These are phyloP conservation scores for Rubia peregrina DNA, from an alignment of 305 asterid genomes.

Conservation along the genomic window DNA sequence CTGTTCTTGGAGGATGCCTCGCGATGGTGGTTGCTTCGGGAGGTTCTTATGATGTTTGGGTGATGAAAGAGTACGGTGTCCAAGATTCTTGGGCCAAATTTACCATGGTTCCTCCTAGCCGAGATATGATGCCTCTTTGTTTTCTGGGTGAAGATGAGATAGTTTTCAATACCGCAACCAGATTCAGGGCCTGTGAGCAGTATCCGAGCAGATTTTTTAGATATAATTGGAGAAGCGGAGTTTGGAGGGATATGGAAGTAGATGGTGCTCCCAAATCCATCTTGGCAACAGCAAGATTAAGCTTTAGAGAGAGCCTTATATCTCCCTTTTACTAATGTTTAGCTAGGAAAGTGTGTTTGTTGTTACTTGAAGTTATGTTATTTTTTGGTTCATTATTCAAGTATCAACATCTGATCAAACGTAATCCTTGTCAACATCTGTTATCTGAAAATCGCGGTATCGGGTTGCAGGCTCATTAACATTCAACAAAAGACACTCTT, in stretches of 20 bases:
- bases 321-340: not conserved
- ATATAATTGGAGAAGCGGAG: not conserved
- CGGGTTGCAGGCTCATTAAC: too few relatives aligned
- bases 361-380: too few relatives aligned
- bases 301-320: not conserved
- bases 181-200: accelerated
- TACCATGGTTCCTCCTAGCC: too few relatives aligned
- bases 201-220: not conserved
- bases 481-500: too few relatives aligned
- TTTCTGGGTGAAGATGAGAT: not conserved
- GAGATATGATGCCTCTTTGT: not conserved
- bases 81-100: not conserved
- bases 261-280: not conserved
- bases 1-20: not conserved
- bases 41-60: not conserved
- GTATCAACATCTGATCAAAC: too few relatives aligned
- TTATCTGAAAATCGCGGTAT: too few relatives aligned
- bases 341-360: too few relatives aligned
- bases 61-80: not conserved
- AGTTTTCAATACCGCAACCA: too few relatives aligned
- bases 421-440: too few relatives aligned
- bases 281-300: not conserved
- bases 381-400: too few relatives aligned
- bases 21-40: not conserved
- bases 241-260: not conserved